Evolutionary conservation across 768 basidiomycete genomes (phyloP), one percentile per base, ranked within the genome.

Genomic region (Tremella mesenterica): DNA sequence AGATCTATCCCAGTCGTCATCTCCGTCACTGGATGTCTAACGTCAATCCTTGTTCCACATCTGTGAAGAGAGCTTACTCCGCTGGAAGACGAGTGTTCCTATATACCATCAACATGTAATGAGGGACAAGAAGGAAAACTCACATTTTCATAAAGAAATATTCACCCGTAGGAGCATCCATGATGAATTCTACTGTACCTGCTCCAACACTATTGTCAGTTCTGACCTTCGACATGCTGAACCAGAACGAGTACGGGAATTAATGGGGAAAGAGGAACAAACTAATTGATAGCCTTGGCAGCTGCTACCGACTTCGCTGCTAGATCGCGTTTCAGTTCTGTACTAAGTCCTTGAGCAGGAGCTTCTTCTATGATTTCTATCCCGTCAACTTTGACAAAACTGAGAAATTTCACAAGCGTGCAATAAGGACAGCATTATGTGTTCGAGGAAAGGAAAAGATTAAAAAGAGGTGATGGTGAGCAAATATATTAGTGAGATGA

Each of bases 81-180:
- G 70, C 71, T 39, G 71, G 72, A 2, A 73, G 43, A 12, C 72
- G 62, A 2, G 69, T 70, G 48, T 69, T 73, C 64, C 66, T 64
- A 47, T 1, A 8, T 26, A 38, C 43, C 33, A 23, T 29, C 8
- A 31, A 25, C 31, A 20, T 7, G 2, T 12, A n/a, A 4, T n/a
- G 10, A 30, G 48, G 18, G 38, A 23, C 29, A 39, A 25, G 26
- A 7, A 45, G 44, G 5, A 2, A 14, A 7, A 50, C 84, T 48
- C 60, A 84, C 88, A 93, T 93, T 74, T 95, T 91, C 90, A 92
- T 92, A 69, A 95, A 95, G 66, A 84, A 95, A 72, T 93, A 93
- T 54, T 81, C 78, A 52, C 81, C 74, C 7, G 85, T 86, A 69
- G 91, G 85, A 57, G 88, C 91, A 70, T 96, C 91, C 59, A 93